Base-by-base conservation (phyloP, 345 rosid species). In the Ceriops tagal region DNA sequence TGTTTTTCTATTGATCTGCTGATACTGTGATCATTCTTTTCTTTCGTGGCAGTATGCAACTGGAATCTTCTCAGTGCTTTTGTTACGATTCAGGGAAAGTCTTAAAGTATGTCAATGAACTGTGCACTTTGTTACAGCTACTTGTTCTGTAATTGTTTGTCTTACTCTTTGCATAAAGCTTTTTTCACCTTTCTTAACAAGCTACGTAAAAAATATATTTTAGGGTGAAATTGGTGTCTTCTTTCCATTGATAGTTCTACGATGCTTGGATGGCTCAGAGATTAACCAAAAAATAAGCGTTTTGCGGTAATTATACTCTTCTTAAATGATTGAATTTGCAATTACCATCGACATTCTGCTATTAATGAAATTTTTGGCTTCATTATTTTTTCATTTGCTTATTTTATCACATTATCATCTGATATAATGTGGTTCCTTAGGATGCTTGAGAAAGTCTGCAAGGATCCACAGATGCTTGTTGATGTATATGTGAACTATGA, bases 401-500 rank as follows among this genome's bases (percentile, higher is more conserved):
- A 30, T 64, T 66, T 62, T 68, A 51, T 18, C 61, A 31, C 64
- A 7, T 62, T 58, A 22, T 52, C 46, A 43, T 69, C 71, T 74
- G 47, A 74, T 66, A n/a, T 22, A 49, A 35, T 73, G 37, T 69
- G 64, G 49, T 56, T 73, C 62, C 78, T 70, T 86, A 95, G 97
- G 82, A 90, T 90, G 92, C 93, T 95, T 72, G 97, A 92, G 80
- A 91, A 87, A 83, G 88, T 92, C 58, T 92, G 96, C 77, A 91
- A 82, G 79, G 96, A 95, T 84, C 87, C 99, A 64, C 97, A 95
- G 76, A 87, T 88, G 93, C 99, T 95, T 79, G 93, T 95, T 77
- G 99, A 95, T 79, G 85, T 95, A 62, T 95, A 82, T 84, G 98
- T 92, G 79, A 95, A 92, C 75, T 95, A 95, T 77, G 99, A 95